Conservation (phyloP, 148 eudicot species). For the Mesembryanthemum crystallinum region DNA sequence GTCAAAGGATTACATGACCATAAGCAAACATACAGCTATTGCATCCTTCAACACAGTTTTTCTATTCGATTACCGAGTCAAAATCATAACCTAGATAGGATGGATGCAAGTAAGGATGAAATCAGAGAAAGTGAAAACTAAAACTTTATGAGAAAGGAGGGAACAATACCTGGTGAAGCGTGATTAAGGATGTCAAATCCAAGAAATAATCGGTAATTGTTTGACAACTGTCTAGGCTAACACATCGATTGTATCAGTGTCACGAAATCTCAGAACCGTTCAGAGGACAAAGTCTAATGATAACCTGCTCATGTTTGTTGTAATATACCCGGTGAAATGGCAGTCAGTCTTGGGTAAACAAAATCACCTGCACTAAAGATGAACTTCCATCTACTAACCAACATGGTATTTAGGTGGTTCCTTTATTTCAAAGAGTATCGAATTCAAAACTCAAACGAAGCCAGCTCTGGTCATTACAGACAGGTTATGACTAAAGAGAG, state of each 20-base stretch:
- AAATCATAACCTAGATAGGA: neutral
- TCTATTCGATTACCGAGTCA: constrained; percentile 47
- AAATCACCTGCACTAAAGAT: neutral
- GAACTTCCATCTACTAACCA: no score
- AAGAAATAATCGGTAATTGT: constrained; percentile 77
- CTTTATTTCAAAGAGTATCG: neutral
- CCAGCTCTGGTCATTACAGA: neutral
- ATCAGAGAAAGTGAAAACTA: no score
- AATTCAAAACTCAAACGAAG: neutral
- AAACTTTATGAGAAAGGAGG: no score
- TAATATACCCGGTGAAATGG: constrained; percentile 1
- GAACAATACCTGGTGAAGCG: constrained; percentile 86
- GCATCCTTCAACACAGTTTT: constrained; percentile 87
- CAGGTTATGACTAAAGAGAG: no score
- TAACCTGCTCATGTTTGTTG: constrained; percentile 49
- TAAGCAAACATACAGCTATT: constrained; percentile 99
- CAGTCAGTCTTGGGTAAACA: no score
- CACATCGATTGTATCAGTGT: constrained; percentile 72
- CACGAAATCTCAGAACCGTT: constrained; percentile 73
- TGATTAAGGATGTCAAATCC: constrained; percentile 98
- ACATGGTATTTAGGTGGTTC: neutral
- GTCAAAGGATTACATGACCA: constrained; percentile 70
- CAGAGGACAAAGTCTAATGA: constrained; percentile 83
- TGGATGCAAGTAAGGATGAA: neutral
- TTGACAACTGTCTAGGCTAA: constrained; percentile 86